These are phyloP conservation scores for Backusella tarrabulga DNA, from an alignment of 192 early-diverging fungal species.

Conservation along the genomic window DNA sequence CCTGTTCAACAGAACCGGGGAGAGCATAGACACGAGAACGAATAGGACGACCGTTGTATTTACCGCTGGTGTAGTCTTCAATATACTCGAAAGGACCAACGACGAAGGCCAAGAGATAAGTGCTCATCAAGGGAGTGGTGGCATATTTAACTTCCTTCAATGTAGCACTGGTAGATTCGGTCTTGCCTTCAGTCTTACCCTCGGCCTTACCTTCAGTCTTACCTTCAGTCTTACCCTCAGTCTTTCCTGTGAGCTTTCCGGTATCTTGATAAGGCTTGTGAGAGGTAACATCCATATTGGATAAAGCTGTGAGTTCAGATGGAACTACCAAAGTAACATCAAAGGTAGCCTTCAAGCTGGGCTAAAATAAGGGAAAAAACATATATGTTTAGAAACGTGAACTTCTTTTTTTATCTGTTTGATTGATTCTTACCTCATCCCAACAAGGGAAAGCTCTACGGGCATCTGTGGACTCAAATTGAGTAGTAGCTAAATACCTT, in stretches of 20 bases:
- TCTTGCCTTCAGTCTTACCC: constrained; percentile 21
- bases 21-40: constrained; percentile 84
- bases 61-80: constrained; percentile 71
- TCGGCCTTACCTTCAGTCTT: constrained; percentile 27
- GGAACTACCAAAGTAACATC: constrained; percentile 84
- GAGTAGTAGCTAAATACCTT: constrained; percentile 76
- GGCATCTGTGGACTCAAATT: constrained; percentile 93
- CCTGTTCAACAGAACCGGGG: constrained; percentile 75
- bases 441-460: constrained; percentile 94
- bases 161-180: constrained; percentile 15
- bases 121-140: constrained; percentile 91
- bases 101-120: constrained; percentile 90
- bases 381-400: not conserved
- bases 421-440: constrained; percentile 67
- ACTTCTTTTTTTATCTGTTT: not conserved
- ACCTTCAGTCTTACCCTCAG: constrained; percentile 36
- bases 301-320: constrained; percentile 75
- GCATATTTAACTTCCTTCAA: constrained; percentile 84
- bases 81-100: constrained; percentile 93
- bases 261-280: constrained; percentile 48
- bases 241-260: constrained; percentile 32
- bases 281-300: constrained; percentile 87
- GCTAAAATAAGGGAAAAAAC: constrained; percentile 38
- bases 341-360: constrained; percentile 92
- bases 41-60: constrained; percentile 68